These are phyloP conservation scores for Ashbya aceris DNA, from an alignment of 1,139 yeast species.

Conservation along the genomic window DNA sequence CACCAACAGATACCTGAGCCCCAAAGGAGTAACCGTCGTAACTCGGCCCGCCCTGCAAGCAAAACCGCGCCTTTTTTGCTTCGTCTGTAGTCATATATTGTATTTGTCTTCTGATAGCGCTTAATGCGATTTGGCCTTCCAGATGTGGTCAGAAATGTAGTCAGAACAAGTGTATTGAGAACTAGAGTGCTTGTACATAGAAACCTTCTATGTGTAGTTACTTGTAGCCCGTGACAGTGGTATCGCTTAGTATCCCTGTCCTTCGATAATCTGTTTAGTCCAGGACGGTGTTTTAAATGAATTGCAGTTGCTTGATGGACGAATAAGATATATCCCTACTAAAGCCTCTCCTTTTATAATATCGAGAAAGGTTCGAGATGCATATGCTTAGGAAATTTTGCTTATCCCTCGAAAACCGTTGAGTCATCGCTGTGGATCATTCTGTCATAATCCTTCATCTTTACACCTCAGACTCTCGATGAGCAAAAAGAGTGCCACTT, in stretches of 20 bases:
- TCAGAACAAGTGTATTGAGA: slow-evolving; percentile 34
- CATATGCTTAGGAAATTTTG: too few species aligned
- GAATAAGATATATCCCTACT: too few species aligned
- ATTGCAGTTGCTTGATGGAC: too few species aligned
- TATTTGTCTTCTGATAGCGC: neutral
- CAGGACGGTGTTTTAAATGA: too few species aligned
- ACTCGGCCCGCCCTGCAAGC: neutral
- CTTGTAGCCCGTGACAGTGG: neutral
- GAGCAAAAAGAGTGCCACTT: too few species aligned
- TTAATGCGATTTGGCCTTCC: slow-evolving; percentile 38
- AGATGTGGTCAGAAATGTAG: slow-evolving; percentile 42
- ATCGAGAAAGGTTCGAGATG: too few species aligned
- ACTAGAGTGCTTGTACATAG: slow-evolving; percentile 26
- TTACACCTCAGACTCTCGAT: too few species aligned
- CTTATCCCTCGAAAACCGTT: too few species aligned
- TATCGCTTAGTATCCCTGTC: neutral
- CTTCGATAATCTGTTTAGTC: too few species aligned
- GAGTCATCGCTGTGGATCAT: too few species aligned
- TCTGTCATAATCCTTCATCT: too few species aligned
- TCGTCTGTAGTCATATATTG: neutral
- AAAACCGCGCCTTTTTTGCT: neutral
- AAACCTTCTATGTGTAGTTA: slow-evolving; percentile 3
- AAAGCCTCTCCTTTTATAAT: too few species aligned
- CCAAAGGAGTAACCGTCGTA: slow-evolving; percentile 93
- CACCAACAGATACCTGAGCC: slow-evolving; percentile 81